Base-by-base conservation (phyloP, 345 rosid genomes). In the Salix suchowensis region DNA sequence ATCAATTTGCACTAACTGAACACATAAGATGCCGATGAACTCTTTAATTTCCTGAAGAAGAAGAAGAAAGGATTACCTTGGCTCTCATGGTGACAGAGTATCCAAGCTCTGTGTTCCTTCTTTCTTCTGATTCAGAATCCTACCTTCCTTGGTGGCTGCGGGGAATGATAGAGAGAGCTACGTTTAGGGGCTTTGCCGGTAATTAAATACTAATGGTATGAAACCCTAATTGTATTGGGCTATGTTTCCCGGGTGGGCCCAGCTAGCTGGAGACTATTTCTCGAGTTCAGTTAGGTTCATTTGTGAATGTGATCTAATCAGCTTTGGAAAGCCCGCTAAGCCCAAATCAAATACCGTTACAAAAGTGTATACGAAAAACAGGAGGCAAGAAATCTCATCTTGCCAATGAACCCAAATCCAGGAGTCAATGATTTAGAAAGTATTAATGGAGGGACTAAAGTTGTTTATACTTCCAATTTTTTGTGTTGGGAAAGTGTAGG, bases 61-160 rank as follows among this genome's bases (percentile, higher is more conserved):
- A 58, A n/a, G 28, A 13, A 0, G 42, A 13, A 9, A 39, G 4
- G 30, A 21, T 72, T 71, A 92, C 98, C 97, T 94, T 94, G 26
- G 98, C 97, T 82, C 98, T 92, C 97, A 92, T 92, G 84, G 80
- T 71, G 82, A 68, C 64, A 72, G 75, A 67, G 40, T 15, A 8
- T 11, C 21, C 21, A 14, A 55, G 55, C 34, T 32, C 11, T 28
- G 28, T 11, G 28, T 65, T 50, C 65, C 50, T 65, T 44, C 23
- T 46, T 74, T 36, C 13, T 55, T 48, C 8, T 26, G 79, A 67
- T 67, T 24, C 71, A 37, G 54, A 84, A 80, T 81, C 85, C 79
- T 78, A 70, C 8, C 48, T 44, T 66, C 37, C 10, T 32, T 1
- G 10, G 67, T 11, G 82, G 84, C 80, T 73, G 85, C 74, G 36